Evolutionary conservation across 805 yeast genomes (phyloP), one percentile per base, ranked within the genome.

Genomic region (Candida sphagnicola): DNA sequence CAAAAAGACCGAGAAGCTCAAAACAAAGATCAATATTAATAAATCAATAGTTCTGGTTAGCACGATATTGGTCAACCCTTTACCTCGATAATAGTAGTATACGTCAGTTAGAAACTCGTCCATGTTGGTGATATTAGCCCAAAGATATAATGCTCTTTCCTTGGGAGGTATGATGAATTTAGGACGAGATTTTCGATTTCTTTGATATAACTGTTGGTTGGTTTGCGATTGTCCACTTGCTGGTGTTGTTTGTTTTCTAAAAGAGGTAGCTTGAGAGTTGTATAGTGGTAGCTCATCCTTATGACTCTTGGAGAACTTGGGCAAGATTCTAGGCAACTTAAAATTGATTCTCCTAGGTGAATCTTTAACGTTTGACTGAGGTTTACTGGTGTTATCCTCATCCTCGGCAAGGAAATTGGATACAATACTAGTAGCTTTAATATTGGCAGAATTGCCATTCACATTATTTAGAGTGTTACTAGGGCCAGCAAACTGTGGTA

Each of bases 111-210:
- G 67, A 51, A 91, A 93, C 33, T 78, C 75, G 62, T 93, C 99
- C 57, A 93, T 72, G 58, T 93, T 93, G 48, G 85, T 87, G 17
- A 93, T 87, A 53, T 93, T 93, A 1, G 98, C 95, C 98, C 99
- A 93, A 43, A 87, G 74, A 88, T 97, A 93, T 13, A 85, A 66
- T 0, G 98, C 95, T 35, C 88, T 67, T 54, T 90, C 96, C 34
- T 59, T 61, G 3, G 73, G 73, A 12, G 74, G 72, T 16, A 69
- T 66, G 4, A 60, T 41, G 34, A 54, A 48, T 17, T 40, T 41
- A 15, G 42, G 38, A n/a, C 39, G 26, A 39, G 30, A 36, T 39
- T 35, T 35, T 34, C 34, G 29, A 19, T 35, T 34, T 31, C 37
- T 28, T 35, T 31, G 34, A 34, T 36, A 33, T 31, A 45, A 24